These are phyloP conservation scores for Lotmaria passim DNA, from an alignment of 208 protist species.

Conservation along the genomic window DNA sequence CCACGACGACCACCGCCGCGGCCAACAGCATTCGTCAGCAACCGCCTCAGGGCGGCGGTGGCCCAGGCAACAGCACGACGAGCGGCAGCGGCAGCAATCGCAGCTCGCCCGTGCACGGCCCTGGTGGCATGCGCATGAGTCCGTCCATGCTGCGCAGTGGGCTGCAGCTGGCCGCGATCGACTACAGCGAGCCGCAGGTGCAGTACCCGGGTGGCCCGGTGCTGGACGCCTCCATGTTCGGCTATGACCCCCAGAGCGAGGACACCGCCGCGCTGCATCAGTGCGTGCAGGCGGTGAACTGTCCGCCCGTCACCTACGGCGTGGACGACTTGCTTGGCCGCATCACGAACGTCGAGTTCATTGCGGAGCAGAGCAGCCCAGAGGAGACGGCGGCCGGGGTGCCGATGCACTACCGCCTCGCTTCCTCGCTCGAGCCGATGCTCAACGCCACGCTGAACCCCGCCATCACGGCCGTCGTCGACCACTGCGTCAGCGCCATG, in stretches of 20 bases:
- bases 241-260: conserved; percentile 45
- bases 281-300: conserved; percentile 59
- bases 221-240: conserved; percentile 22
- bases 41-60: conserved; percentile 10
- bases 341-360: conserved; percentile 78
- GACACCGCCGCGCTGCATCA: conserved; percentile 50
- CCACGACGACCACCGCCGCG: conserved; percentile 27
- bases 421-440: conserved; percentile 55
- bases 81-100: conserved; percentile 17
- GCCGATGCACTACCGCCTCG: conserved; percentile 54
- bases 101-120: conserved; percentile 27
- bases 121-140: conserved; percentile 26
- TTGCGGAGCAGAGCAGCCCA: conserved; percentile 27
- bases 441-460: conserved; percentile 62
- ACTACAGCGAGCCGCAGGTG: conserved; percentile 34
- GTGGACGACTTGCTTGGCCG: conserved; percentile 55
- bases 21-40: conserved; percentile 26
- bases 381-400: conserved; percentile 24
- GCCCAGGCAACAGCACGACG: conserved; percentile 2
- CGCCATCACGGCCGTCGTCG: conserved; percentile 67
- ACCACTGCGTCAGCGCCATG: conserved; percentile 79
- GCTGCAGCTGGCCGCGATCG: conserved; percentile 42
- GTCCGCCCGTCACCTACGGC: conserved; percentile 54
- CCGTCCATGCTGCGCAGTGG: conserved; percentile 43
- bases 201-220: conserved; percentile 37